Evolutionary conservation across 768 basidiomycete genomes (phyloP).

Genomic region (Boletus huronensis): DNA sequence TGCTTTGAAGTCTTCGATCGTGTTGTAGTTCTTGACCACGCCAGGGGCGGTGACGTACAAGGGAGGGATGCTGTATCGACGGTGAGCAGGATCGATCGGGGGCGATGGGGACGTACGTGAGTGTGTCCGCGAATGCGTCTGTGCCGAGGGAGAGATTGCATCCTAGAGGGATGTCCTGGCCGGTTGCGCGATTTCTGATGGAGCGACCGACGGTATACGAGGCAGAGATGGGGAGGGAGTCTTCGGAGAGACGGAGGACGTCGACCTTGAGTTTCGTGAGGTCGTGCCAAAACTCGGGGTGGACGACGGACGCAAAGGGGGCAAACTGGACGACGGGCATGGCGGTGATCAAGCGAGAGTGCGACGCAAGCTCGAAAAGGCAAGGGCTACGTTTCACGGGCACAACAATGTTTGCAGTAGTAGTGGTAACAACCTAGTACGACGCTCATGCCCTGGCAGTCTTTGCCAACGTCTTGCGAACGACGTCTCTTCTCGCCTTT

Average conservation of each 20-base stretch:
- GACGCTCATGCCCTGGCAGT: conserved; percentile 26
- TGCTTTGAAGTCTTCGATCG: conserved; percentile 91
- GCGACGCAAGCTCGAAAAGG: conserved; percentile 12
- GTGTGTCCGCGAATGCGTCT: conserved; percentile 55
- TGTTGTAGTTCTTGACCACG: conserved; percentile 90
- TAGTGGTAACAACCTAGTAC: neutral
- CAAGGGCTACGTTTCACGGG: too few relatives aligned
- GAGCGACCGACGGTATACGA: conserved; percentile 69
- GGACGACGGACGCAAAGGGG: conserved; percentile 82
- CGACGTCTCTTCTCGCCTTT: conserved; percentile 78
- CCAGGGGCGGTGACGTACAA: conserved; percentile 57
- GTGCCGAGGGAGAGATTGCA: conserved; percentile 62
- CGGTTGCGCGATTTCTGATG: conserved; percentile 74
- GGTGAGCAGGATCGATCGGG: conserved; percentile 5
- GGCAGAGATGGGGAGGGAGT: conserved; percentile 57
- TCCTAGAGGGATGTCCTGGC: conserved; percentile 66
- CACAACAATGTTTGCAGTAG: too few relatives aligned
- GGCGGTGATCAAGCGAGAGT: neutral
- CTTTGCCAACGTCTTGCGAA: conserved; percentile 67
- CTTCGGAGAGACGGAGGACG: conserved; percentile 78
- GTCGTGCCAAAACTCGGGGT: conserved; percentile 91
- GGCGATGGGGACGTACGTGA: conserved; percentile 39
- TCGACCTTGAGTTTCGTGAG: conserved; percentile 90
- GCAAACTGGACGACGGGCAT: conserved; percentile 79
- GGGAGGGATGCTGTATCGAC: conserved; percentile 37